These are phyloP conservation scores for Talaromyces sp. DNA, from an alignment of 2,329 filamentous ascomycete species.

Conservation along the genomic window DNA sequence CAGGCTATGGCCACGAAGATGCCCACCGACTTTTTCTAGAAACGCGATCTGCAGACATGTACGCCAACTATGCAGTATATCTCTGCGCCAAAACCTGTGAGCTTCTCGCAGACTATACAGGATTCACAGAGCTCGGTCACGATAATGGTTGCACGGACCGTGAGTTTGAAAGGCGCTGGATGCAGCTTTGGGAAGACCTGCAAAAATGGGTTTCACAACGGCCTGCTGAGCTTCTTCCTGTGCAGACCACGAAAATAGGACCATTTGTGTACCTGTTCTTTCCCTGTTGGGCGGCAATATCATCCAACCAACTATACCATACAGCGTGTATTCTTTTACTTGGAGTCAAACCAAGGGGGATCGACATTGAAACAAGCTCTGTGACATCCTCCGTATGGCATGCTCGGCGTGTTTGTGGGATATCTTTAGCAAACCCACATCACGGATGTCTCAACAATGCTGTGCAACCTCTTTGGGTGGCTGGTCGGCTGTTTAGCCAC, in stretches of 20 bases:
- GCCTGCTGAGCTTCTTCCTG: conserved; percentile 44
- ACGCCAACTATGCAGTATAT: conserved; percentile 57
- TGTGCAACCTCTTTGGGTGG: conserved; percentile 55
- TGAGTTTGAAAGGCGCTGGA: conserved; percentile 43
- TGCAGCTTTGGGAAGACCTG: conserved; percentile 46
- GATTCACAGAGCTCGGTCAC: conserved; percentile 45
- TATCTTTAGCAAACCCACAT: conserved; percentile 53
- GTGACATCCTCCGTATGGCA: conserved; percentile 49
- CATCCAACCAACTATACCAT: conserved; percentile 54
- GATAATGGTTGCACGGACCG: conserved; percentile 40
- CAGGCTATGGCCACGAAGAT: conserved; percentile 31
- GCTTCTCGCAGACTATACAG: conserved; percentile 47
- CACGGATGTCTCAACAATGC: conserved; percentile 54
- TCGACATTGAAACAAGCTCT: conserved; percentile 14
- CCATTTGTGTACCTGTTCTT: conserved; percentile 52
- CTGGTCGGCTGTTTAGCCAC: conserved; percentile 52
- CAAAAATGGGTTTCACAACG: conserved; percentile 46
- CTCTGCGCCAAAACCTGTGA: conserved; percentile 50
- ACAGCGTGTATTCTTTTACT: conserved; percentile 52
- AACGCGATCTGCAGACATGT: conserved; percentile 45
- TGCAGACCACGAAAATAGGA: conserved; percentile 38
- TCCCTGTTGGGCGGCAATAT: conserved; percentile 51
- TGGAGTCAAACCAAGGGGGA: conserved; percentile 37
- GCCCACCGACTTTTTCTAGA: conserved; percentile 35
- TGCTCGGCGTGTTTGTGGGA: conserved; percentile 52